Evolutionary conservation across 1,139 yeast species (phyloP).

Genomic region (Yamadazyma sp.): DNA sequence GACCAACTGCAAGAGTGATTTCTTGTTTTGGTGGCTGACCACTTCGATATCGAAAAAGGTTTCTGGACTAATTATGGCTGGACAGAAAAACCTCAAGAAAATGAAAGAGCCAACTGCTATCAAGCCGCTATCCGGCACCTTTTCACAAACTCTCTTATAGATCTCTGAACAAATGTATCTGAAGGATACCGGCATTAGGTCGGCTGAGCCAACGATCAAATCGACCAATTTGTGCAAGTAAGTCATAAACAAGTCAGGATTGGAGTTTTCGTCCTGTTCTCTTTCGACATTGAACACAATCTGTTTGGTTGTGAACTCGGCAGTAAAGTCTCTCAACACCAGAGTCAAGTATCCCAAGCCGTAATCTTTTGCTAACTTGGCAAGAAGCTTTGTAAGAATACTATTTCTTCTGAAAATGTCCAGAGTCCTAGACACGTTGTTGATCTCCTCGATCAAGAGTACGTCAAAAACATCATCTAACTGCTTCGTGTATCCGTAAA

Average conservation of each 20-base stretch:
- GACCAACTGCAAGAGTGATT: constrained; percentile 79
- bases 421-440: constrained; percentile 57
- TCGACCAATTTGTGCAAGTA: constrained; percentile 62
- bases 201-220: constrained; percentile 56
- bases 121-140: constrained; percentile 66
- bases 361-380: constrained; percentile 65
- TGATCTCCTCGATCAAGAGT: constrained; percentile 63
- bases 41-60: constrained; percentile 52
- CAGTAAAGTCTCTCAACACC: constrained; percentile 56
- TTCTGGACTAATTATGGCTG: constrained; percentile 90
- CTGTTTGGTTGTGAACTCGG: constrained; percentile 49
- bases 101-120: constrained; percentile 87
- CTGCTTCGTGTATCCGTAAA: constrained; percentile 54
- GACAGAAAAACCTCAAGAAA: constrained; percentile 82
- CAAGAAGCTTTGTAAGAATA: constrained; percentile 74
- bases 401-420: constrained; percentile 81
- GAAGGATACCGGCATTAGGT: constrained; percentile 68
- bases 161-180: constrained; percentile 75
- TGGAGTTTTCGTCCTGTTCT: constrained; percentile 19
- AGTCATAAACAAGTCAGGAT: constrained; percentile 50
- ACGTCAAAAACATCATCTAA: constrained; percentile 57
- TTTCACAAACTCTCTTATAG: constrained; percentile 57
- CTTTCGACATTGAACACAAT: constrained; percentile 72
- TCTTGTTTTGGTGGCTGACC: constrained; percentile 51
- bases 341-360: constrained; percentile 59